Base-by-base conservation (phyloP, 208 protist genomes). In the Leishmania braziliensis region DNA sequence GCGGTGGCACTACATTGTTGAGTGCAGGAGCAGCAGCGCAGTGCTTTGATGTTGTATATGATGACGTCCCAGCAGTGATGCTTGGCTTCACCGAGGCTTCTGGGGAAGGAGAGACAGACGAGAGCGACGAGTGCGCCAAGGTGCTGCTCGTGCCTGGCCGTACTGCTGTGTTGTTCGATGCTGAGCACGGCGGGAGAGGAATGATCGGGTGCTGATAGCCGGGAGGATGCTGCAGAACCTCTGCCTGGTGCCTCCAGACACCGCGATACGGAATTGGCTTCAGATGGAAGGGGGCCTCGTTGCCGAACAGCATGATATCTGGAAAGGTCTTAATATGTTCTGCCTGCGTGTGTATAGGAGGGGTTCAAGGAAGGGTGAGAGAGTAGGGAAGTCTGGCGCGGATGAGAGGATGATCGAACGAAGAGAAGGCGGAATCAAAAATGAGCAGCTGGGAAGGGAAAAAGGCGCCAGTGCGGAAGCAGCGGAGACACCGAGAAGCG, bases 181-280 rank as follows among this genome's bases (percentile, higher is more conserved):
- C 53, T 62, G 74, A 26, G 39, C 8, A 48, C 0, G 36, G 74
- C 39, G 79, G 75, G 51, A 70, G 70, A 53, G 83, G 87, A 26
- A 77, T 50, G 10, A 95, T 50, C 8, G 92, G 92, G 79, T 92
- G 84, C 3, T 75, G 53, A 81, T 95, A 95, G 69, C 87, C 87
- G 5, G 92, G 92, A 73, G 90, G 90, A 77, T 95, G 92, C 73
- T 92, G 89, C n/a, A 88, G 77, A 23, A 80, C 84, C 62, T 95
- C 90, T 43, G 89, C 90, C 75, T 95, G 85, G 65, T 89, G 84
- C 62, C 83, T 81, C 58, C 92, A 90, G 54, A 93, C 48, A n/a
- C 92, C 92, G 36, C 92, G 88, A 50, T 91, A 81, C 20, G 87
- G 90, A 46, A 91, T 83, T 16, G 86, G 91, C 81, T 88, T 88